Percentiles rank a stretch among this genome's conserved stretches.
Evolutionary conservation across 306 rosid genomes (phyloP).

Genomic region (Phaseolus lunatus): DNA sequence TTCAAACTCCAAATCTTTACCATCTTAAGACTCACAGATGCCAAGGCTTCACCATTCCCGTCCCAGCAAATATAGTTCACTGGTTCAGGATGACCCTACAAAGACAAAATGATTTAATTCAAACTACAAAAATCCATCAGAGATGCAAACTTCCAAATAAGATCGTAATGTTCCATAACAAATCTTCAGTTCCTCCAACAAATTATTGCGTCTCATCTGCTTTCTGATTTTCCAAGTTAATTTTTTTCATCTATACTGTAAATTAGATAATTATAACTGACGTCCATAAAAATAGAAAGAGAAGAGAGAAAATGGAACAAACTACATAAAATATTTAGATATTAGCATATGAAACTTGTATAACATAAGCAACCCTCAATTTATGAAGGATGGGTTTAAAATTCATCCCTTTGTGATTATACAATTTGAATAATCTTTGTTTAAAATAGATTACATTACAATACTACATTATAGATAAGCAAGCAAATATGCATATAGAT

Average conservation of each 20-base stretch:
- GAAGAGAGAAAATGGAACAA: slow-evolving; percentile 19
- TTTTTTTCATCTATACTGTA: too few species aligned
- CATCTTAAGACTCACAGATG: slow-evolving; percentile 57
- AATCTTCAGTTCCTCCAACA: slow-evolving; percentile 20
- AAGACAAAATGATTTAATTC: slow-evolving; percentile 29
- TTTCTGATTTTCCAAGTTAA: too few species aligned
- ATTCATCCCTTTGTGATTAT: background rate
- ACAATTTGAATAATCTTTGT: slow-evolving; percentile 8
- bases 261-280: too few species aligned
- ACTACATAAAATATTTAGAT: slow-evolving; percentile 8
- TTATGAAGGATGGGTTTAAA: slow-evolving; percentile 10
- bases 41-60: slow-evolving; percentile 52
- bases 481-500: slow-evolving; percentile 9
- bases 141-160: slow-evolving; percentile 18
- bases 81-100: slow-evolving; percentile 59
- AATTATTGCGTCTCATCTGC: too few species aligned
- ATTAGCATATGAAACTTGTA: slow-evolving; percentile 1
- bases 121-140: slow-evolving; percentile 9
- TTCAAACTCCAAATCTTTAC: slow-evolving; percentile 59
- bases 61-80: slow-evolving; percentile 64
- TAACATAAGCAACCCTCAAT: slow-evolving; percentile 2
- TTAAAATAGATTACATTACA: background rate
- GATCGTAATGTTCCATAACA: slow-evolving; percentile 2
- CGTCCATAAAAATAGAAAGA: background rate
- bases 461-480: background rate